Base-by-base conservation (phyloP, 805 yeast species). In the Ogataea neopini region DNA sequence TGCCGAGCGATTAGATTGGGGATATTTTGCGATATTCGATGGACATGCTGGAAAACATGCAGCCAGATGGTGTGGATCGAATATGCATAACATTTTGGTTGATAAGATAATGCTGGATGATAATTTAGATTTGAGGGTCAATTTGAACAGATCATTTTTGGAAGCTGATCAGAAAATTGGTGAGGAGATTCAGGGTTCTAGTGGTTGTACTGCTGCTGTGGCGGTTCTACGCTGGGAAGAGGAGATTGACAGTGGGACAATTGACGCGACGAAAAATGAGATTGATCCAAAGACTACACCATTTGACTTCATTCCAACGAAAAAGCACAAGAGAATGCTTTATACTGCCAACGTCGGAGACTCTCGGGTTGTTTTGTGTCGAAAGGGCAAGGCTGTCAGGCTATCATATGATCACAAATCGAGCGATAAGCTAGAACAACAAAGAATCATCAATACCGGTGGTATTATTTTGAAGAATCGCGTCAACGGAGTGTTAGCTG, bases 331-430 rank as follows among this genome's bases (percentile, higher is more conserved):
- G 54, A 71, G 97, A 51, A 82, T 87, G 82, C 73, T 92, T 32
- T 90, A 89, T 59, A 90, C 97, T 0, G 96, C 97, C 7, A 92
- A 94, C 62, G 98, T 88, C 4, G 98, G 99, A 3, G 99, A 94
- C 66, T 82, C 94, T 51, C 76, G 98, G 51, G 77, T 90, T 13
- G 88, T 94, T 2, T 71, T 92, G 40, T 84, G 79, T 57, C 79
- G 97, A 44, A 71, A 72, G n/a, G 89, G 91, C 1, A 72, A 74
- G 50, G 90, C 96, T 2, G 75, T 81, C 51, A 72, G 99, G 44
- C 72, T 92, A 35, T 81, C 96, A 0, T 92, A 92, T 64, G 99
- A 92, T 62, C 99, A 92, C 67, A 91, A 92, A 63, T 96, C 96
- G 2, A 77, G 88, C 1, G 99, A 92, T 66, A 66, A 70, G 6